A percentile compares a stretch with the other conserved stretches of the same genome.
phyloP scores from a whole-genome alignment of 225 moss, liverwort and hornwort genomes.

The Anthoceros angustus region DNA sequence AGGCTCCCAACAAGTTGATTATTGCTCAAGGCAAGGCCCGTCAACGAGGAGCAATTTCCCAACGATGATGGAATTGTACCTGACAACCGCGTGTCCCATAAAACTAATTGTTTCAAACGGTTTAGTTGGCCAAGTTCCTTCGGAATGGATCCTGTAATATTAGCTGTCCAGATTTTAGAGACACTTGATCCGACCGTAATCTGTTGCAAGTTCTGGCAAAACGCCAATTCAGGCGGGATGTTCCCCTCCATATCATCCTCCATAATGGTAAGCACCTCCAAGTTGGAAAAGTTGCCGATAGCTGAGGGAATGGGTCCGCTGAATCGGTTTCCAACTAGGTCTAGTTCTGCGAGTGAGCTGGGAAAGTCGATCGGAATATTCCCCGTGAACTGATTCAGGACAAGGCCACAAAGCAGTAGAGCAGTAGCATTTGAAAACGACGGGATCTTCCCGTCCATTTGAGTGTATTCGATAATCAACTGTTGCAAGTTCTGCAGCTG shows the following conservation, averaged over 20 bases:
- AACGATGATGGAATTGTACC: neutral
- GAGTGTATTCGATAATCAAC: neutral
- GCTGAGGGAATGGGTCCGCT: neutral
- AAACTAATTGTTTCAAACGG: neutral
- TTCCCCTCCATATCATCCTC: neutral
- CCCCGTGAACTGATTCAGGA: neutral
- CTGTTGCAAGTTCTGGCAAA: neutral
- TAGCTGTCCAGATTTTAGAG: neutral
- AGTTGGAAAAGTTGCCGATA: neutral
- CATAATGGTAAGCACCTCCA: neutral
- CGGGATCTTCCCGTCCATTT: neutral
- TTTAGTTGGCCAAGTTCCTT: neutral
- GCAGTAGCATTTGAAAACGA: neutral
- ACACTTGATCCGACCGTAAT: neutral
- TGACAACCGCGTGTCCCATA: neutral
- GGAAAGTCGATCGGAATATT: neutral
- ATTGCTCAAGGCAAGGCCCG: neutral
- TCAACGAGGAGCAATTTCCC: neutral
- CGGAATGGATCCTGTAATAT: neutral
- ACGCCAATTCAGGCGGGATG: neutral
- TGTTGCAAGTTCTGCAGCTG: neutral
- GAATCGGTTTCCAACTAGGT: neutral
- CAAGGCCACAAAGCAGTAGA: neutral
- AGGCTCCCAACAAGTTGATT: neutral
- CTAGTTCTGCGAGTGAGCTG: neutral